Percentiles rank a stretch among this genome's conserved stretches.
Conservation (phyloP, 768 basidiomycete genomes). For the Termitomyces sp. region DNA sequence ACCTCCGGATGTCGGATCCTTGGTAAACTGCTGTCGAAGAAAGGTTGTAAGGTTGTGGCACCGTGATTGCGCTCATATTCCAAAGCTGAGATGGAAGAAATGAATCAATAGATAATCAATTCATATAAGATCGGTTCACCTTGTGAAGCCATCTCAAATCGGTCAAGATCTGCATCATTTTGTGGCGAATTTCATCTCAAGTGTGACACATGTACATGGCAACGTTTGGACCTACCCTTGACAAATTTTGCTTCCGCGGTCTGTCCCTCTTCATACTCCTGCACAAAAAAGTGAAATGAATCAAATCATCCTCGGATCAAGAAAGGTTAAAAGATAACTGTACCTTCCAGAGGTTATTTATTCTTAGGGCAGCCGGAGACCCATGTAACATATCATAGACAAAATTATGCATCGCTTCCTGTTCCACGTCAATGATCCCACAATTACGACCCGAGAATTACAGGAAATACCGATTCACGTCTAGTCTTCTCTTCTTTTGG, state of each 20-base stretch:
- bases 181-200: neutral
- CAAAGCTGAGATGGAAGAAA: constrained; percentile 39
- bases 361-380: constrained; percentile 62
- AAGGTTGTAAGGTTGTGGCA: constrained; percentile 54
- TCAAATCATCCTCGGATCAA: neutral
- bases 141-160: constrained; percentile 87
- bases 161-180: constrained; percentile 62
- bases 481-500: constrained; percentile 74
- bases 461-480: constrained; percentile 55
- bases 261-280: constrained; percentile 83
- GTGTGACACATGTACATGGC: neutral
- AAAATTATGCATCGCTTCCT: constrained; percentile 92
- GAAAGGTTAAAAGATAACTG: constrained; percentile 1
- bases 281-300: neutral
- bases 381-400: constrained; percentile 85
- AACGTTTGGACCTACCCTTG: constrained; percentile 56
- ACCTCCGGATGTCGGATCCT: constrained; percentile 70
- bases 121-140: constrained; percentile 31
- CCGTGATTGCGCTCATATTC: constrained; percentile 67
- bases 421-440: neutral
- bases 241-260: constrained; percentile 82
- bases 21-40: constrained; percentile 81
- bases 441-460: neutral
- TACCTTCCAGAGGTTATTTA: constrained; percentile 71
- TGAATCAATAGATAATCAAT: neutral